Evolutionary conservation across 805 yeast genomes (phyloP).

Genomic region (Lipomyces japonicus): DNA sequence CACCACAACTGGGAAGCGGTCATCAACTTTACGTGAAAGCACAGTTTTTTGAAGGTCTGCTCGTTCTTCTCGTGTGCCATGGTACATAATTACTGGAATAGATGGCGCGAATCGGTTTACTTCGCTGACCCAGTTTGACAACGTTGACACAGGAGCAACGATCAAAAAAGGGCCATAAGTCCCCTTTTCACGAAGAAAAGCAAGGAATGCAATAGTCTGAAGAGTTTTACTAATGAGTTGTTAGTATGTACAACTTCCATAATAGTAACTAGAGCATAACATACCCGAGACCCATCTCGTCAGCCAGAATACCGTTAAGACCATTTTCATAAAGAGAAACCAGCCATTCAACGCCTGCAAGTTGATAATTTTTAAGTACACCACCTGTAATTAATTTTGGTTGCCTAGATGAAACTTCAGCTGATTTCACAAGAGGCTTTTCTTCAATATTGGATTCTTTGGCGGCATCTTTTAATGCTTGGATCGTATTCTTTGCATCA

Average conservation of each 20-base stretch:
- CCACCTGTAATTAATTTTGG: constrained; percentile 58
- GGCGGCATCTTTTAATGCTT: constrained; percentile 3
- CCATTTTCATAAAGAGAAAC: constrained; percentile 88
- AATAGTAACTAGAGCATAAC: background rate
- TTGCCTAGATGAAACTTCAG: constrained; percentile 37
- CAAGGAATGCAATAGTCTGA: constrained; percentile 75
- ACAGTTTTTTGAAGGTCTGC: constrained; percentile 40
- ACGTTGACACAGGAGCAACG: constrained; percentile 79
- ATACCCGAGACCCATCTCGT: constrained; percentile 91
- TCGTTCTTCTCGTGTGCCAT: constrained; percentile 62
- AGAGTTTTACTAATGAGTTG: constrained; percentile 55
- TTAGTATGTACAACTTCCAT: too few relatives aligned
- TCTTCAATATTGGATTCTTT: background rate
- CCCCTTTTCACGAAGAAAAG: constrained; percentile 73
- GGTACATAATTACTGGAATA: constrained; percentile 58
- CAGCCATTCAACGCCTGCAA: constrained; percentile 89
- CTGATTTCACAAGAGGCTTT: constrained; percentile 2
- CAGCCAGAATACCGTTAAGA: constrained; percentile 89
- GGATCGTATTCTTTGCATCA: background rate
- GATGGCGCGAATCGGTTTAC: constrained; percentile 68
- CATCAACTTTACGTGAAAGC: constrained; percentile 31
- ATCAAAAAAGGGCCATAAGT: constrained; percentile 73
- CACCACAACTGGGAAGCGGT: constrained; percentile 51
- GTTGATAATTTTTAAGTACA: constrained; percentile 72
- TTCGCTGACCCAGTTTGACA: constrained; percentile 81